Base-by-base conservation (phyloP, 345 rosid species). In the Arabis alpina region DNA sequence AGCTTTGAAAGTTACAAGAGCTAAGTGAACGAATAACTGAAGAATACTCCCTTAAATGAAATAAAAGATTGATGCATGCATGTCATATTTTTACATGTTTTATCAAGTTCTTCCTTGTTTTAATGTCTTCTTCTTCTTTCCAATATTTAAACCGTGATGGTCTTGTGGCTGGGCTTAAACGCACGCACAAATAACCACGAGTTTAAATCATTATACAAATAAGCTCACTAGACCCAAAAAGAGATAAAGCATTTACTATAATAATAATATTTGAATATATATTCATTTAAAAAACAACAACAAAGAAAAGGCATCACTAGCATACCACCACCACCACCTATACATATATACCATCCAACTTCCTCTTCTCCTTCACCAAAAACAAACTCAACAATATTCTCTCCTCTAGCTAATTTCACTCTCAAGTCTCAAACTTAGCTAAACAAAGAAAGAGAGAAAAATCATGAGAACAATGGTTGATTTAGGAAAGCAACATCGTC, bases 381-480 rank as follows among this genome's bases (percentile, higher is more conserved):
- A 9, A 11, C 27, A 54, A 48, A 41, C 75, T 64, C 59, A 57
- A 28, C 59, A 57, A 28, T 40, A 65, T 41, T 45, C 47, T 14
- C 66, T 49, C 64, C 45, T 28, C 37, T 25, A 19, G 23, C 23
- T 19, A 10, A 8, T 15, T 47, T 41, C 54, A 57, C 51, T 54
- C 57, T 72, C 50, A 63, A 61, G 30, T 28, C 19, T 60, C 52
- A n/a, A 36, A 6, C 24, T 34, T 51, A 50, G 36, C 51, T n/a
- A 5, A 30, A 6, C 14, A 49, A 12, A 27, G 28, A 55, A 13
- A 51, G 36, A 41, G 34, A 27, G 16, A 7, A 36, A 16, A 19
- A 42, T 2, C 48, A 90, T 86, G 97, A 91, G 84, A 84, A 83
- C 79, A 67, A 87, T 91, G 87, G 75, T 85, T 32, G 91, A 89